Conservation (phyloP, 1,284 basidiomycete genomes). For the Trichosporon faecale region DNA sequence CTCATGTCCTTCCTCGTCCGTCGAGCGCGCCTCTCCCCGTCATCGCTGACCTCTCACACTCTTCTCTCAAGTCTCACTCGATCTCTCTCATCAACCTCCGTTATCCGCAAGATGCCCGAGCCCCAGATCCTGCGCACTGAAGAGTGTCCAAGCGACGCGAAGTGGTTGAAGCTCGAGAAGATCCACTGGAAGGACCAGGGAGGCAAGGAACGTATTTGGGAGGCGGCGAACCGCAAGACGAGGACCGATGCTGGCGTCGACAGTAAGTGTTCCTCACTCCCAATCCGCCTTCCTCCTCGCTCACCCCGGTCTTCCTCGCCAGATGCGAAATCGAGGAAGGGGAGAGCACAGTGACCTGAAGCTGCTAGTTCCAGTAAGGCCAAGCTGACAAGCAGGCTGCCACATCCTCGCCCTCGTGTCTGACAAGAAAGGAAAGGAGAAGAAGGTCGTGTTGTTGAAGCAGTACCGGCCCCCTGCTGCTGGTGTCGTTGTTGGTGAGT, state of each 20-base stretch:
- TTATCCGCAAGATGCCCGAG: background rate
- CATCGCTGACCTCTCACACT: background rate
- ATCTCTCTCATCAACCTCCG: background rate
- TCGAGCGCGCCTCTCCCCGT: background rate
- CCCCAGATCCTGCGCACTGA: conserved; percentile 40
- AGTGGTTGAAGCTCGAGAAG: conserved; percentile 48
- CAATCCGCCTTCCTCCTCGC: too few species aligned
- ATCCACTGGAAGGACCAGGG: conserved; percentile 70
- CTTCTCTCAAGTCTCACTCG: background rate
- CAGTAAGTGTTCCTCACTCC: conserved; percentile 56
- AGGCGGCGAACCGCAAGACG: conserved; percentile 76
- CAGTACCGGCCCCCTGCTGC: conserved; percentile 80
- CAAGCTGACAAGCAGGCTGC: conserved; percentile 57
- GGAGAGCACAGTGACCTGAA: too few species aligned
- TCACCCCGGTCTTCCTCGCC: too few species aligned
- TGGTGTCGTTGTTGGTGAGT: conserved; percentile 66
- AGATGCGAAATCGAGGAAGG: too few species aligned
- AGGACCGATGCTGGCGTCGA: conserved; percentile 71
- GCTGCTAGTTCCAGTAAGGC: background rate
- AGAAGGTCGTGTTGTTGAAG: conserved; percentile 77
- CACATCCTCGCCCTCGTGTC: conserved; percentile 75
- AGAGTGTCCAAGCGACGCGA: conserved; percentile 43
- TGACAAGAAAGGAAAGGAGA: conserved; percentile 57
- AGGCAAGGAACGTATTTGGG: conserved; percentile 77
- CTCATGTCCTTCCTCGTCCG: background rate